Evolutionary conservation across 345 rosid species (phyloP).

Genomic region (Clausena lansium): DNA sequence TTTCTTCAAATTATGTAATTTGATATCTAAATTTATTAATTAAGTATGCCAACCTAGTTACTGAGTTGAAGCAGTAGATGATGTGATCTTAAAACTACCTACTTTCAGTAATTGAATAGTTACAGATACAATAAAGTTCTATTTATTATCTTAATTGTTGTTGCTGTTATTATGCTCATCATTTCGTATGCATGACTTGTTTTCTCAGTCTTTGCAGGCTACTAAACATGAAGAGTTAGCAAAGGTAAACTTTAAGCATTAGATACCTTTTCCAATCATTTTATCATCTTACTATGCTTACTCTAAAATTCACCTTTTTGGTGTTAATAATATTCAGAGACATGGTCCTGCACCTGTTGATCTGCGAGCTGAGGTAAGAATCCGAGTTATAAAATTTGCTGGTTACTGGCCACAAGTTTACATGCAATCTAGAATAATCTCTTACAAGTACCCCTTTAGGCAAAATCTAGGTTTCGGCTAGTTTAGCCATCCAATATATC

Average conservation of each 20-base stretch:
- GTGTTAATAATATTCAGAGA: constrained; percentile 29
- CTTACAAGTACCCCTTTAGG: background rate
- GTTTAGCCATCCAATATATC: background rate
- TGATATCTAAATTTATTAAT: background rate
- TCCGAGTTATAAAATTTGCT: background rate
- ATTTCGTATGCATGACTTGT: background rate
- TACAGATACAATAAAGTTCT: background rate
- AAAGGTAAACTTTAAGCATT: constrained; percentile 14
- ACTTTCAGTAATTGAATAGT: background rate
- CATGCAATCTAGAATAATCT: background rate
- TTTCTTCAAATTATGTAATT: background rate
- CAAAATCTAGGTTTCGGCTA: background rate
- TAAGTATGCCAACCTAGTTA: background rate
- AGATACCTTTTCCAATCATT: background rate
- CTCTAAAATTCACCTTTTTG: constrained; percentile 7
- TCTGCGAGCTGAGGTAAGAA: constrained; percentile 66
- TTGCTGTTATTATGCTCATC: background rate
- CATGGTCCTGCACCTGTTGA: constrained; percentile 35
- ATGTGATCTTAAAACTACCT: background rate
- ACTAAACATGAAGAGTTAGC: constrained; percentile 8
- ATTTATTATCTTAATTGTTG: background rate
- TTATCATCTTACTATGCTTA: background rate
- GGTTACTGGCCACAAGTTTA: background rate
- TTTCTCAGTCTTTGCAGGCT: constrained; percentile 16
- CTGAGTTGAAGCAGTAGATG: background rate